A percentile compares a stretch with the other conserved stretches of the same genome.
Conservation (phyloP, 352 stramenopile genomes). For the Globisporangium nodosum region DNA sequence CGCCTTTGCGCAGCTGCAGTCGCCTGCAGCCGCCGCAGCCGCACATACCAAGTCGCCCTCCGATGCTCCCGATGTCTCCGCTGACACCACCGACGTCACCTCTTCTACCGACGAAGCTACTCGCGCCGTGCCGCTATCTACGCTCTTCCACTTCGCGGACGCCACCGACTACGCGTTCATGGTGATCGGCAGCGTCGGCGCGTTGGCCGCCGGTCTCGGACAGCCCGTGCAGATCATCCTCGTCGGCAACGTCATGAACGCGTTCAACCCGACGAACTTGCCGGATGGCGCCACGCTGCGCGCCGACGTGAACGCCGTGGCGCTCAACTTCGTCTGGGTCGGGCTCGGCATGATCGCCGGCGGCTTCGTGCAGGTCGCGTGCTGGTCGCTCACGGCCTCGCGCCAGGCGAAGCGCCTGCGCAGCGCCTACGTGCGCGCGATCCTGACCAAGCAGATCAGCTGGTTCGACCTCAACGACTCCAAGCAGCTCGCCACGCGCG, state of each 20-base stretch:
- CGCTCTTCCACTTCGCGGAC: slow-evolving; percentile 35
- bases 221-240: slow-evolving; percentile 70
- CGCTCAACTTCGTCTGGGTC: slow-evolving; percentile 18
- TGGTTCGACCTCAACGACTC: slow-evolving; percentile 46
- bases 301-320: slow-evolving; percentile 19
- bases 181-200: slow-evolving; percentile 34
- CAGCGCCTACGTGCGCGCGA: slow-evolving; percentile 24
- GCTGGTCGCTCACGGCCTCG: slow-evolving; percentile 53
- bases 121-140: neutral
- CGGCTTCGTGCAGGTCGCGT: slow-evolving; percentile 39
- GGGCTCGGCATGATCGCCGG: slow-evolving; percentile 21
- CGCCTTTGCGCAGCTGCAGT: neutral
- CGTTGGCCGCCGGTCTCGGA: slow-evolving; percentile 33
- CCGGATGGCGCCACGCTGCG: slow-evolving; percentile 7
- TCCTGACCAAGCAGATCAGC: slow-evolving; percentile 32
- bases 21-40: too few relatives aligned
- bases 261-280: slow-evolving; percentile 47
- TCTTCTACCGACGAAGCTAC: neutral
- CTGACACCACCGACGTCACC: neutral
- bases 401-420: slow-evolving; percentile 44
- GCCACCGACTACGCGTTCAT: slow-evolving; percentile 50
- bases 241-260: slow-evolving; percentile 66
- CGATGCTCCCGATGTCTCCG: neutral
- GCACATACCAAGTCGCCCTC: neutral
- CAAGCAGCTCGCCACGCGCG: slow-evolving; percentile 20